A percentile compares a stretch with the other conserved stretches of the same genome.
These are phyloP conservation scores for Wickerhamomyces hampshirensis DNA, from an alignment of 805 yeast genomes.

Conservation along the genomic window DNA sequence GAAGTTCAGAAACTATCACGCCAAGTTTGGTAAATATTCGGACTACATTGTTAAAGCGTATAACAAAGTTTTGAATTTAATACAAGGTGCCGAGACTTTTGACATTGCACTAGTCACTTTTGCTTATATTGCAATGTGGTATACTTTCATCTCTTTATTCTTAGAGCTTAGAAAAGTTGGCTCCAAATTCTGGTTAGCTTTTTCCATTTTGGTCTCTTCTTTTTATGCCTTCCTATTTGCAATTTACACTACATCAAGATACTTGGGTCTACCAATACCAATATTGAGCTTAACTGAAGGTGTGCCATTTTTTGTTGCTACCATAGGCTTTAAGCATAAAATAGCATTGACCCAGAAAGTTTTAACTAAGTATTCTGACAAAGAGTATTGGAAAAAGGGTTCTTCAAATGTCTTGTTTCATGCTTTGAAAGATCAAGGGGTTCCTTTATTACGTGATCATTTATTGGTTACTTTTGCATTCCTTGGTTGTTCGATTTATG, in stretches of 20 bases:
- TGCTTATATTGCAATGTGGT: conserved; percentile 86
- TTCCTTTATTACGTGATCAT: conserved; percentile 60
- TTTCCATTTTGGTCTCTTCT: conserved; percentile 73
- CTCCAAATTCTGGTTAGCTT: conserved; percentile 82
- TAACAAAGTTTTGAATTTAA: conserved; percentile 37
- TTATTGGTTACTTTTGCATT: conserved; percentile 67
- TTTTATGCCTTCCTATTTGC: conserved; percentile 83
- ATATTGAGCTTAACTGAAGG: conserved; percentile 81
- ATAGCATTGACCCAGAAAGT: conserved; percentile 64
- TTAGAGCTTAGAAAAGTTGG: conserved; percentile 72
- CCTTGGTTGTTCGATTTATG: conserved; percentile 57
- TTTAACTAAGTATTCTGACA: conserved; percentile 27
- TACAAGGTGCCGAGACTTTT: conserved; percentile 75
- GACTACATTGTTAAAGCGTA: conserved; percentile 42
- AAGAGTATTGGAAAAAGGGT: conserved; percentile 28
- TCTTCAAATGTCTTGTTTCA: conserved; percentile 30
- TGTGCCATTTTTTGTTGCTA: conserved; percentile 86
- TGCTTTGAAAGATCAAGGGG: conserved; percentile 33
- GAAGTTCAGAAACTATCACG: conserved; percentile 52
- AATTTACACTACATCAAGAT: conserved; percentile 51
- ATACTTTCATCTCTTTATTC: conserved; percentile 71
- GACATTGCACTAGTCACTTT: conserved; percentile 74
- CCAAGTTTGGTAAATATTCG: conserved; percentile 51
- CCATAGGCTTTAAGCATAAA: conserved; percentile 88
- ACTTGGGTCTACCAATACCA: conserved; percentile 59